Percentiles rank a stretch among this genome's conserved stretches.
Evolutionary conservation across 352 stramenopile species (phyloP).

Genomic region (Pythium pectinolyticum): DNA sequence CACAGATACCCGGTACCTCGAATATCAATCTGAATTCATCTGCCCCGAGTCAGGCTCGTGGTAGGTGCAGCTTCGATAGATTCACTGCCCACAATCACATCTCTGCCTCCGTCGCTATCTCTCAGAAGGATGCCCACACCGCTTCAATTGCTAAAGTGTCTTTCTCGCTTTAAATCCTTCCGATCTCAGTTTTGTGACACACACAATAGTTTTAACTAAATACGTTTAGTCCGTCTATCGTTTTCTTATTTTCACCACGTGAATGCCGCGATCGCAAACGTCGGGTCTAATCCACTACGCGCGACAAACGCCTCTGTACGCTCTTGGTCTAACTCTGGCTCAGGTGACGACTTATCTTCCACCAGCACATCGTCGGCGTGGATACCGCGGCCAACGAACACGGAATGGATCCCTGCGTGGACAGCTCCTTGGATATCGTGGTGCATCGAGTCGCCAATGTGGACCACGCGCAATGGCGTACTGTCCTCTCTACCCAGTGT

Average conservation of each 20-base stretch:
- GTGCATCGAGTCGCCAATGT: conserved; percentile 69
- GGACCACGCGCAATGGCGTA: conserved; percentile 28
- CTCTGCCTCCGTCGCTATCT: no score
- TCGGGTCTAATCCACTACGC: conserved; percentile 13
- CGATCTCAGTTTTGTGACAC: no score
- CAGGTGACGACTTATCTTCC: neutral
- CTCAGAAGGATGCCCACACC: no score
- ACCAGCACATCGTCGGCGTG: conserved; percentile 45
- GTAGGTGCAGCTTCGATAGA: no score
- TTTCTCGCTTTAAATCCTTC: no score
- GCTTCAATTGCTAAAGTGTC: no score
- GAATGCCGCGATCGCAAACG: conserved; percentile 20
- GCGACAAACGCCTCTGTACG: conserved; percentile 1
- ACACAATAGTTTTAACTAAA: no score
- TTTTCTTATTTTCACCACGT: conserved; percentile 7
- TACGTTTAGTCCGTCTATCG: no score
- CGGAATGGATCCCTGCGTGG: conserved; percentile 47
- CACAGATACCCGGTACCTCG: no score
- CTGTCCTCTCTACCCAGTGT: conserved; percentile 16
- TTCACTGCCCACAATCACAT: no score
- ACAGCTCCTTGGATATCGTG: conserved; percentile 63
- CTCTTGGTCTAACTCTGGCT: conserved; percentile 1
- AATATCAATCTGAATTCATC: no score
- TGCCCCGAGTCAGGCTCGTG: no score
- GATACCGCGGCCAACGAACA: conserved; percentile 63